Percentiles rank a stretch among this genome's conserved stretches.
These are phyloP conservation scores for Boletus austroedulis DNA, from an alignment of 1,284 basidiomycete species.

Conservation along the genomic window DNA sequence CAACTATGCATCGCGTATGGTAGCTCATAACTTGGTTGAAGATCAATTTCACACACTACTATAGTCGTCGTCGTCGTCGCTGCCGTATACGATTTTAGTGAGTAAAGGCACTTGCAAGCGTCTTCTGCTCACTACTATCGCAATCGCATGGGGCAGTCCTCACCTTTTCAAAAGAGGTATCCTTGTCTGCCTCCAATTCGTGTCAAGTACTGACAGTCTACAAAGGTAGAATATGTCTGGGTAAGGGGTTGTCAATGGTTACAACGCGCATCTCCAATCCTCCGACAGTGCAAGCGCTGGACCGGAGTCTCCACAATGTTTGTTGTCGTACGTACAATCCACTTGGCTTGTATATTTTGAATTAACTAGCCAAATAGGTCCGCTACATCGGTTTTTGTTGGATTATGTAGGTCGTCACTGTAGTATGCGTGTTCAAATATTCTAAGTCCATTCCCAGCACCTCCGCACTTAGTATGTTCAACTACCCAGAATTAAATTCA, in stretches of 20 bases:
- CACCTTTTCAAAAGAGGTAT: conserved; percentile 6
- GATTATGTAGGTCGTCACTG: not conserved
- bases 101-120: not conserved
- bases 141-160: not conserved
- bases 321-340: conserved; percentile 2
- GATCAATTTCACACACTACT: not conserved
- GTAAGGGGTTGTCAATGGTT: not conserved
- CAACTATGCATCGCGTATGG: conserved; percentile 1
- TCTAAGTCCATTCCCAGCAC: not conserved
- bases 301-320: conserved; percentile 12
- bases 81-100: not conserved
- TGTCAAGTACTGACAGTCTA: not conserved
- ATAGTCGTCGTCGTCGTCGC: not conserved
- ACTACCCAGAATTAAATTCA: not conserved
- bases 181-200: not conserved
- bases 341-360: not conserved
- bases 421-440: not conserved
- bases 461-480: not conserved
- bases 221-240: conserved; percentile 15
- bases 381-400: conserved; percentile 2
- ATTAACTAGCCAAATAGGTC: not conserved
- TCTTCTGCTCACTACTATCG: no score
- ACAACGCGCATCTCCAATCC: not conserved
- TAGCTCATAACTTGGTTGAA: not conserved
- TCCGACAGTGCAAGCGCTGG: conserved; percentile 1